Percentiles rank a stretch among this genome's conserved stretches.
Conservation (phyloP, 2,329 filamentous ascomycete species). For the Pseudogymnoascus sp. region DNA sequence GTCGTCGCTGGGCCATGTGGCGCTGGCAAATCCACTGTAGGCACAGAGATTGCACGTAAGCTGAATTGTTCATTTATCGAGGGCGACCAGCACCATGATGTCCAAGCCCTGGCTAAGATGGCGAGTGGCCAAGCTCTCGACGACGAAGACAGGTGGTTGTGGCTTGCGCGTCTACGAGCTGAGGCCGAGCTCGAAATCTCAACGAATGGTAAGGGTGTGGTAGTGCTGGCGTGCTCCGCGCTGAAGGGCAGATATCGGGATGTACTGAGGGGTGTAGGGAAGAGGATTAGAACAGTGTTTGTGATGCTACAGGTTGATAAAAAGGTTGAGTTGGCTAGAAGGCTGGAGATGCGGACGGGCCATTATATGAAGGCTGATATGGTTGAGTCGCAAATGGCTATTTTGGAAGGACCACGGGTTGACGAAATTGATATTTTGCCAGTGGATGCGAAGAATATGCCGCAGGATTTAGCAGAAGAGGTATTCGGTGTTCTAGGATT, state of each 20-base stretch:
- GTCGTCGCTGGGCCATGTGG: slow-evolving; percentile 36
- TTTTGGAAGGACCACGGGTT: slow-evolving; percentile 25
- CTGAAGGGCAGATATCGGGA: slow-evolving; percentile 32
- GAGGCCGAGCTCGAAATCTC: slow-evolving; percentile 23
- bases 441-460: slow-evolving; percentile 13
- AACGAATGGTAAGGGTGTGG: slow-evolving; percentile 25
- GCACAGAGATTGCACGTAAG: slow-evolving; percentile 25
- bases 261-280: slow-evolving; percentile 24
- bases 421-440: slow-evolving; percentile 34
- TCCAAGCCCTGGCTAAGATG: slow-evolving; percentile 30
- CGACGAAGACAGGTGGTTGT: slow-evolving; percentile 30
- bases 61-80: slow-evolving; percentile 34
- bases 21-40: slow-evolving; percentile 36
- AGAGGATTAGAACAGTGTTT: slow-evolving; percentile 26
- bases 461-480: slow-evolving; percentile 12
- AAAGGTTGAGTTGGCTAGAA: slow-evolving; percentile 25
- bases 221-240: slow-evolving; percentile 36
- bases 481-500: not conserved
- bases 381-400: slow-evolving; percentile 31
- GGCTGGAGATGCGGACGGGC: slow-evolving; percentile 24
- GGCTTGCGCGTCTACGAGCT: slow-evolving; percentile 27
- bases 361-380: slow-evolving; percentile 35
- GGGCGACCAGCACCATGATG: slow-evolving; percentile 34
- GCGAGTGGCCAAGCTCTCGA: slow-evolving; percentile 25
- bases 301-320: slow-evolving; percentile 31